phyloP scores from a whole-genome alignment of 805 yeast genomes.

The Starmerella kuoi region DNA sequence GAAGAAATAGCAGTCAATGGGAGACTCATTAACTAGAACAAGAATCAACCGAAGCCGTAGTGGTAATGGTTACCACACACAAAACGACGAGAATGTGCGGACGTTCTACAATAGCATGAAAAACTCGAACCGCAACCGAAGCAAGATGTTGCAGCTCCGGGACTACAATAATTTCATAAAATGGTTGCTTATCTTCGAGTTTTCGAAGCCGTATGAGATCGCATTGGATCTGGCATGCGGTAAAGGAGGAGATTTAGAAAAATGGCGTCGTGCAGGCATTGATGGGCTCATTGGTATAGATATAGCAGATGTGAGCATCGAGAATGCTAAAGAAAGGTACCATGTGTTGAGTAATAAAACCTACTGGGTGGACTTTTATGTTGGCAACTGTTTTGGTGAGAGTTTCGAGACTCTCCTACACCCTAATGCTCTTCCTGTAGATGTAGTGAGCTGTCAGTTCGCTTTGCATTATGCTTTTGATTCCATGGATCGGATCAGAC shows the following conservation, averaged over 20 bases:
- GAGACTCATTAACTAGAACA: neutral
- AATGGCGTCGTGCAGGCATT: slow-evolving; percentile 66
- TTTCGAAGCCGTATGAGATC: slow-evolving; percentile 40
- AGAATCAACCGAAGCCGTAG: neutral
- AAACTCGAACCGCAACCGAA: slow-evolving; percentile 53
- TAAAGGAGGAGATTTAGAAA: slow-evolving; percentile 91
- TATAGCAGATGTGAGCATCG: slow-evolving; percentile 75
- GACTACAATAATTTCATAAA: slow-evolving; percentile 88
- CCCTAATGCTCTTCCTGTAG: slow-evolving; percentile 72
- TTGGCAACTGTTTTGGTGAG: slow-evolving; percentile 80
- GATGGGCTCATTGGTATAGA: slow-evolving; percentile 82
- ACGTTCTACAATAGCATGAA: slow-evolving; percentile 81
- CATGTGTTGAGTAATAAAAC: slow-evolving; percentile 39
- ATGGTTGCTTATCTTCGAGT: slow-evolving; percentile 67
- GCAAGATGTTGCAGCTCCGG: slow-evolving; percentile 76
- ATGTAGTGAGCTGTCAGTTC: slow-evolving; percentile 80
- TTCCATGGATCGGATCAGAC: slow-evolving; percentile 64
- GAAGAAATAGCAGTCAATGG: too few relatives aligned
- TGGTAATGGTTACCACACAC: slow-evolving; percentile 1
- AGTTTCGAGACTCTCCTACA: slow-evolving; percentile 58
- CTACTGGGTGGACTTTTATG: slow-evolving; percentile 71
- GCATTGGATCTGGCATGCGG: slow-evolving; percentile 91
- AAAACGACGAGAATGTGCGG: slow-evolving; percentile 42
- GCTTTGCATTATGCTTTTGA: slow-evolving; percentile 93
- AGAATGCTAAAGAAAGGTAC: slow-evolving; percentile 73